Evolutionary conservation across 345 rosid species (phyloP).

Genomic region (Rhizophora apiculata): DNA sequence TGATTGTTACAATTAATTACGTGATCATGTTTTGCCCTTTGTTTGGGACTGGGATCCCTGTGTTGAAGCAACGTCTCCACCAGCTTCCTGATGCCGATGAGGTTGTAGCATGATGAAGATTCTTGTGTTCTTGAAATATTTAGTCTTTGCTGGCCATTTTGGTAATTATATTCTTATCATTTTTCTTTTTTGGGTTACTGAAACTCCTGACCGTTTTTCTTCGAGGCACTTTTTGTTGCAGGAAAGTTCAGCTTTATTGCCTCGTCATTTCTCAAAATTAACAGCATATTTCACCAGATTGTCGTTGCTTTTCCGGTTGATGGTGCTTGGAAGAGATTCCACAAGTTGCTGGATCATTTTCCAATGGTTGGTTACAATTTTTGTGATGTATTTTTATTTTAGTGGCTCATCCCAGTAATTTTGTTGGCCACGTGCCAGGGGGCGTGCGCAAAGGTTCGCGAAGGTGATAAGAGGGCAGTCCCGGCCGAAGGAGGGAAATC

Average conservation of each 20-base stretch:
- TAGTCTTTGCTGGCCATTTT: slow-evolving; percentile 9
- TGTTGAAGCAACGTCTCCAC: slow-evolving; percentile 77
- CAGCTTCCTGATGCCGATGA: slow-evolving; percentile 72
- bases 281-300: slow-evolving; percentile 29
- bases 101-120: slow-evolving; percentile 25
- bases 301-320: slow-evolving; percentile 96
- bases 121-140: neutral
- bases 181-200: neutral
- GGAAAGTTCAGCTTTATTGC: neutral
- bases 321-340: slow-evolving; percentile 99
- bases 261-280: too few species aligned
- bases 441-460: slow-evolving; percentile 89
- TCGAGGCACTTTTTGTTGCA: neutral
- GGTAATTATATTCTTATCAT: neutral
- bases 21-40: slow-evolving; percentile 92
- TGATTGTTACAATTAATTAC: too few species aligned
- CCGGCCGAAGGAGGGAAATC: too few species aligned
- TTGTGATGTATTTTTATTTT: neutral
- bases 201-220: neutral
- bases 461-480: too few species aligned
- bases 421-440: slow-evolving; percentile 48
- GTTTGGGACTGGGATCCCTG: slow-evolving; percentile 94
- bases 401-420: neutral
- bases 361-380: slow-evolving; percentile 54
- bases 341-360: slow-evolving; percentile 77